Base-by-base conservation (phyloP, 139 green algal species). In the Picochlorum sp. region DNA sequence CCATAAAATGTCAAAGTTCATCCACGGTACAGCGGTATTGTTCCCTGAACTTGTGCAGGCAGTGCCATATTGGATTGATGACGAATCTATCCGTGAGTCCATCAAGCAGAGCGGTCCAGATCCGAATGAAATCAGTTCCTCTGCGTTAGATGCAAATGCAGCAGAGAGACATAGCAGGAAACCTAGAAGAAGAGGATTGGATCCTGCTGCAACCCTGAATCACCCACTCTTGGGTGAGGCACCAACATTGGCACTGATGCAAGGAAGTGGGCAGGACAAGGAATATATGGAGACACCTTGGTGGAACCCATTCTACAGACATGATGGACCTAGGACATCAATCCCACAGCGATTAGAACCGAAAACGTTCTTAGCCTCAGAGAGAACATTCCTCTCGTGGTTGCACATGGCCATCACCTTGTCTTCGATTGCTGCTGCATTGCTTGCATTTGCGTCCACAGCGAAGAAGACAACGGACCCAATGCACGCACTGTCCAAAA, bases 11-110 rank as follows among this genome's bases (percentile, higher is more conserved):
- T 86, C 74, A 66, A 96, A 96, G 78, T 96, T 96, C 81, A 94
- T 94, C 72, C 86, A 95, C 67, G 88, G 88, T 38, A 66, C 66
- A 9, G 66, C 66, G 5, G 54, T 64, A 4, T 45, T 72, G 18
- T 72, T 72, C 45, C 66, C 66, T 18, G 66, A 72, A 8, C 18
- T 66, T 45, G 66, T 72, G 45, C 76, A 90, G 65, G 85, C 85
- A 8, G 88, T 95, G 56, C 91, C 91, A 6, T 97, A 97, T 79
- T 97, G 91, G 91, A 82, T 97, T 20, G 91, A 97, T 73, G 91
- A 97, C 56, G 85, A 93, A 77, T 82, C 61, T 28, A 54, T 89
- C 21, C 62, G 85, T 0, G 71, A 75, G 6, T 85, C 71, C 49
- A 89, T 89, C 63, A 65, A 85, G 63, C 47, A 66, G n/a, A 79